Evolutionary conservation across 164 flowering plant genomes (phyloP).

Genomic region (Cinnamomum chago): DNA sequence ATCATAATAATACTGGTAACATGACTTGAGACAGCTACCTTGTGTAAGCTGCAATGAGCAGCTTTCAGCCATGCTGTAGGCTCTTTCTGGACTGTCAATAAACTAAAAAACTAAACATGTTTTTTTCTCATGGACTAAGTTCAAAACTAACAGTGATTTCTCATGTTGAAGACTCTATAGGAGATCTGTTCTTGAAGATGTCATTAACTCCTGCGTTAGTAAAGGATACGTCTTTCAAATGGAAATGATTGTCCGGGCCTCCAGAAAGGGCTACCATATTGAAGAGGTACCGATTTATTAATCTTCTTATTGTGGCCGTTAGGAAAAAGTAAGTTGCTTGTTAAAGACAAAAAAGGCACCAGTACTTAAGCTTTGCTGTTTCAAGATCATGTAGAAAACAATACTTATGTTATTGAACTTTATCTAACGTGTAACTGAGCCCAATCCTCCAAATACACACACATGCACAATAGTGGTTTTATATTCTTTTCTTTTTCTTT

Average conservation of each 20-base stretch:
- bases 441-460: too few relatives aligned
- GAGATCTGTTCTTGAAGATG: slow-evolving; percentile 85
- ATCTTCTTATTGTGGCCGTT: neutral
- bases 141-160: slow-evolving; percentile 9
- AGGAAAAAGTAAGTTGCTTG: neutral
- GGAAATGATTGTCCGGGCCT: slow-evolving; percentile 98
- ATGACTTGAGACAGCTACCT: too few relatives aligned
- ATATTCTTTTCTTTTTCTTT: too few relatives aligned
- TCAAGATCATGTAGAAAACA: too few relatives aligned
- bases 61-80: too few relatives aligned
- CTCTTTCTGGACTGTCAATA: neutral
- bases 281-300: slow-evolving; percentile 63
- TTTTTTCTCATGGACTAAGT: neutral
- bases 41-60: too few relatives aligned
- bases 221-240: slow-evolving; percentile 98
- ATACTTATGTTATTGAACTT: too few relatives aligned
- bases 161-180: slow-evolving; percentile 56
- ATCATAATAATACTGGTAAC: too few relatives aligned
- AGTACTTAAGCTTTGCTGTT: too few relatives aligned
- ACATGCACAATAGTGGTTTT: too few relatives aligned
- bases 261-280: slow-evolving; percentile 84
- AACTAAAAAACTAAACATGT: neutral
- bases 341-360: too few relatives aligned
- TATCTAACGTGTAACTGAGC: too few relatives aligned
- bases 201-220: slow-evolving; percentile 79